Evolutionary conservation across 208 protist genomes (phyloP).

Genomic region (Acanthamoeba royreba): DNA sequence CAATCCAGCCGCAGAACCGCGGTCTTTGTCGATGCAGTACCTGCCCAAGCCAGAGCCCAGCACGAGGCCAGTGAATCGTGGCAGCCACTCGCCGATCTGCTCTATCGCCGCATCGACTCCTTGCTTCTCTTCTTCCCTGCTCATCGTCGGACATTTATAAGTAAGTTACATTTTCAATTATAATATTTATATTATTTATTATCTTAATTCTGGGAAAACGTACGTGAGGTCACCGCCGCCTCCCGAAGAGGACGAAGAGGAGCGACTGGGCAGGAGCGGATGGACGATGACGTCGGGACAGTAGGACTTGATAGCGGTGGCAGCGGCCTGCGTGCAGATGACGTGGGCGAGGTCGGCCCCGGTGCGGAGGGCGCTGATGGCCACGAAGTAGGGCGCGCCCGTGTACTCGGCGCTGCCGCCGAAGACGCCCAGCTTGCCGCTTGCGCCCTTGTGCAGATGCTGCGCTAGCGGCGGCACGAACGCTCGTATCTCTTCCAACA

Average conservation of each 20-base stretch:
- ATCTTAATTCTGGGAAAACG: neutral
- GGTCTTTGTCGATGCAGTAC: neutral
- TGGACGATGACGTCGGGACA: constrained; percentile 85
- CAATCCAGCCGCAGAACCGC: neutral
- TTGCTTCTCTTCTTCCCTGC: neutral
- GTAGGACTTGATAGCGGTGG: constrained; percentile 81
- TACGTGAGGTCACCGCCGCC: neutral
- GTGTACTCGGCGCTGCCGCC: constrained; percentile 85
- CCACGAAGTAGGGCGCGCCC: constrained; percentile 84
- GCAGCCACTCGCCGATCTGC: constrained; percentile 5
- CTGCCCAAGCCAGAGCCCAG: constrained; percentile 81
- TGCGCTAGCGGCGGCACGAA: constrained; percentile 56
- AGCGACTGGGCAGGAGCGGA: constrained; percentile 53
- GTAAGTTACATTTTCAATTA: too few species aligned
- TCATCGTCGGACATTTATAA: neutral
- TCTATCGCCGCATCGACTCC: neutral
- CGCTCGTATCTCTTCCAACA: neutral
- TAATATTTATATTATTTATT: too few species aligned
- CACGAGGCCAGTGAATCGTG: constrained; percentile 63
- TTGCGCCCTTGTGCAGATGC: constrained; percentile 72
- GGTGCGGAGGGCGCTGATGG: constrained; percentile 62
- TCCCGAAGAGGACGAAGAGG: neutral
- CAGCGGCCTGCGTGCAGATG: constrained; percentile 76
- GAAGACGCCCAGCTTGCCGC: constrained; percentile 77
- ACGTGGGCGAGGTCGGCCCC: constrained; percentile 82